phyloP scores from a whole-genome alignment of 305 asterid genomes.

The Fraxinus latifolia region DNA sequence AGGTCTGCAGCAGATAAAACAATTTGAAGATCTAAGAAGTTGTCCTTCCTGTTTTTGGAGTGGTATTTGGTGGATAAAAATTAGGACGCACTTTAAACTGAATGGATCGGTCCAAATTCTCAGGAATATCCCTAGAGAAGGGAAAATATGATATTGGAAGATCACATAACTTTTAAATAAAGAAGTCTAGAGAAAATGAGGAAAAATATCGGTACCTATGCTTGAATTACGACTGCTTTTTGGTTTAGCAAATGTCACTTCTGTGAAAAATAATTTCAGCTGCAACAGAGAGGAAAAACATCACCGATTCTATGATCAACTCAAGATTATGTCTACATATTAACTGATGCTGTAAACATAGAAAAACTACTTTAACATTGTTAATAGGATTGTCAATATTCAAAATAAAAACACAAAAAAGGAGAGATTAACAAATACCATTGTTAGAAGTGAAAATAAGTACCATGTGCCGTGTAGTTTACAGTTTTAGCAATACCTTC shows the following conservation, averaged over 20 bases:
- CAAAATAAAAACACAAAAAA: background rate
- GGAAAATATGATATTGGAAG: slow-evolving; percentile 1
- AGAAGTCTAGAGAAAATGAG: background rate
- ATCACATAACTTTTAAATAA: background rate
- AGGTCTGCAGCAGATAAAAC: background rate
- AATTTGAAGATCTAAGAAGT: background rate
- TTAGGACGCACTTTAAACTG: background rate
- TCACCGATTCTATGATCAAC: slow-evolving; percentile 15
- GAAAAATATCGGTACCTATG: slow-evolving; percentile 51
- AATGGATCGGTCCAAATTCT: background rate
- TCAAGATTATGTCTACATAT: background rate
- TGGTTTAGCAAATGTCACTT: slow-evolving; percentile 94
- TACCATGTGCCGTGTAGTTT: background rate
- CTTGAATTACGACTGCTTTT: slow-evolving; percentile 98
- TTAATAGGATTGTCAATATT: background rate
- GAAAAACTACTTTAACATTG: background rate
- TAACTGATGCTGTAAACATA: background rate
- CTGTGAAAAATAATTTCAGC: slow-evolving; percentile 82
- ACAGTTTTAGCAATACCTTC: background rate
- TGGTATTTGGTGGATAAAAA: background rate
- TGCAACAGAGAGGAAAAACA: slow-evolving; percentile 39
- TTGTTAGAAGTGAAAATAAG: background rate
- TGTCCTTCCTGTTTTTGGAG: background rate
- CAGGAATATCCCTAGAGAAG: background rate
- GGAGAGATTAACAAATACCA: background rate